Conservation (phyloP, 176 grass and related monocot genomes). For the Dactylis glomerata region DNA sequence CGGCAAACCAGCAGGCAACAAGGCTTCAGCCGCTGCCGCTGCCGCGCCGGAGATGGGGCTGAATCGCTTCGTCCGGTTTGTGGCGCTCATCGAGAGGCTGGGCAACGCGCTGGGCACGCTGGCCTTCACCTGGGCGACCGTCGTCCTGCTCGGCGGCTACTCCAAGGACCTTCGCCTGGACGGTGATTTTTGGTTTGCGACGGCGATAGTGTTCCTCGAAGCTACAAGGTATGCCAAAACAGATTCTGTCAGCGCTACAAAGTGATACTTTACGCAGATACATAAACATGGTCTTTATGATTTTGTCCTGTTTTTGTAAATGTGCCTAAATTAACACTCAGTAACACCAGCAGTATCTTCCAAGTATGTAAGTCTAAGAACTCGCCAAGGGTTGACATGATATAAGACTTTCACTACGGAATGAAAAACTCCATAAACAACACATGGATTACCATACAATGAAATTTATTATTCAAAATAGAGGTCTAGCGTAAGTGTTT, state of each 20-base stretch:
- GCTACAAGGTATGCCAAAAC: background rate
- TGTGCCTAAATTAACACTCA: background rate
- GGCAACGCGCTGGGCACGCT: background rate
- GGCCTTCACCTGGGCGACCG: background rate
- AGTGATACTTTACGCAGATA: no score
- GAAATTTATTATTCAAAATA: background rate
- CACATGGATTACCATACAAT: background rate
- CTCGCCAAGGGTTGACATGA: background rate
- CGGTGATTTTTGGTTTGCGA: background rate
- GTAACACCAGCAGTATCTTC: background rate
- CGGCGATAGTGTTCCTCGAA: background rate
- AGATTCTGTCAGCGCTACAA: background rate
- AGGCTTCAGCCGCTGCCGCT: background rate
- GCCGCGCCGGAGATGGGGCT: background rate
- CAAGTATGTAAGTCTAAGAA: background rate
- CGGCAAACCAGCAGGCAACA: background rate
- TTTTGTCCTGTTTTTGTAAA: background rate
- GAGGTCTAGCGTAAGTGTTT: background rate
- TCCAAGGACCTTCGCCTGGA: background rate
- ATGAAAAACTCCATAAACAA: background rate
- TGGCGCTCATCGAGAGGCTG: background rate
- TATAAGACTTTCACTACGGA: background rate
- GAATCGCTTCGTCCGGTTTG: background rate
- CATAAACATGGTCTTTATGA: no score
- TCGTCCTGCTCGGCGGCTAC: background rate